phyloP scores from a whole-genome alignment of 2,329 filamentous ascomycete genomes.

The Fusarium sp. region DNA sequence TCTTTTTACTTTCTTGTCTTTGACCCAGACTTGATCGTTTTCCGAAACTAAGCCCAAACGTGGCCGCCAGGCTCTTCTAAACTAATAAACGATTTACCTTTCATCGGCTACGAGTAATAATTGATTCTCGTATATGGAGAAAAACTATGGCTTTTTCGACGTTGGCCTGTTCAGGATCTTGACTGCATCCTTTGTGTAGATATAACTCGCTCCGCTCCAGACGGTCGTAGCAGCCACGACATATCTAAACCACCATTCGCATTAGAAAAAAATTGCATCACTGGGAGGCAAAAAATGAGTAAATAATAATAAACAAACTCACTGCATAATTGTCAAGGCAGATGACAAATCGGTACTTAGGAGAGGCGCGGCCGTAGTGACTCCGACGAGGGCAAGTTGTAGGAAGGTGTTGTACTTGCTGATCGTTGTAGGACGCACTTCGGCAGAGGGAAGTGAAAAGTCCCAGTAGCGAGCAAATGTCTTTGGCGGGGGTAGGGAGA shows the following conservation, averaged over 20 bases:
- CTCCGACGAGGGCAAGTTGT: constrained; percentile 86
- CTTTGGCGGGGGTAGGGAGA: constrained; percentile 91
- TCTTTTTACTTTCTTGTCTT: neutral
- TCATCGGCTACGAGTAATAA: constrained; percentile 3
- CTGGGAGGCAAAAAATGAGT: too few species aligned
- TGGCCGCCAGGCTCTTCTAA: neutral
- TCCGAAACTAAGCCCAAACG: constrained; percentile 3
- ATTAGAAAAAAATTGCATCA: constrained; percentile 4
- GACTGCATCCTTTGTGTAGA: constrained; percentile 89
- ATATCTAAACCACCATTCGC: constrained; percentile 63
- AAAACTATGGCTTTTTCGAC: constrained; percentile 23
- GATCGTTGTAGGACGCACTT: constrained; percentile 83
- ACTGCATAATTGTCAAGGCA: constrained; percentile 71
- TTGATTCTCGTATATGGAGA: neutral
- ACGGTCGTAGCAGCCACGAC: constrained; percentile 88
- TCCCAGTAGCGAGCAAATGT: constrained; percentile 96
- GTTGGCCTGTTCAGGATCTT: constrained; percentile 72
- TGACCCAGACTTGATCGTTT: neutral
- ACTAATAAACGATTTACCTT: neutral
- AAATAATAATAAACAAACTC: too few species aligned
- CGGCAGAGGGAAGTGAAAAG: constrained; percentile 87
- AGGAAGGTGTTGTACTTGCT: constrained; percentile 95
- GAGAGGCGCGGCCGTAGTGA: constrained; percentile 82
- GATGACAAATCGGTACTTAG: constrained; percentile 65
- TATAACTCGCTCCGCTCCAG: constrained; percentile 93